Evolutionary conservation across 495 filamentous ascomycete species (phyloP).

Genomic region (Aspergillus sclerotioniger): DNA sequence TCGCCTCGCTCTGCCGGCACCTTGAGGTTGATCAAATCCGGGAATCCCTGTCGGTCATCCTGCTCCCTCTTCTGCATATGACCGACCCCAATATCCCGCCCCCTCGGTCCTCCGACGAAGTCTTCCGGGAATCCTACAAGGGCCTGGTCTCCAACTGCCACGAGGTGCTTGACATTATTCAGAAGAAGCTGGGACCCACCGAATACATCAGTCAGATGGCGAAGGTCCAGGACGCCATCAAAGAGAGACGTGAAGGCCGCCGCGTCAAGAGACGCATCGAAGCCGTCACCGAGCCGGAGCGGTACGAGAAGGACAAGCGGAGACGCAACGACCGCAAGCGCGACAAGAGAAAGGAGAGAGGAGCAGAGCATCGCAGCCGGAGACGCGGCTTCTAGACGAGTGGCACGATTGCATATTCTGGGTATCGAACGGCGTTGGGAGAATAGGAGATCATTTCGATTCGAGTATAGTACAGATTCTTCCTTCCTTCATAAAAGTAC

Average conservation of each 20-base stretch:
- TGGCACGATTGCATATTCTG: constrained; percentile 8
- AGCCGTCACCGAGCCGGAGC: constrained; percentile 77
- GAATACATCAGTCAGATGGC: constrained; percentile 69
- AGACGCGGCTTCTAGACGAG: constrained; percentile 62
- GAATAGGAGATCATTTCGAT: constrained; percentile 8
- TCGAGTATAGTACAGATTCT: constrained; percentile 3
- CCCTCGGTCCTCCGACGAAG: constrained; percentile 62
- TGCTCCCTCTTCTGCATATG: constrained; percentile 79
- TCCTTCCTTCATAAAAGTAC: background rate
- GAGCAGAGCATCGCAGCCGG: constrained; percentile 62
- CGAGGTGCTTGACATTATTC: constrained; percentile 70
- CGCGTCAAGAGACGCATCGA: constrained; percentile 83
- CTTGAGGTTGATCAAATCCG: constrained; percentile 56
- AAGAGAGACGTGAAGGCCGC: constrained; percentile 65
- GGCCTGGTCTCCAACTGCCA: constrained; percentile 63
- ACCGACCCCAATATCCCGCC: constrained; percentile 73
- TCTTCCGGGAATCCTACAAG: constrained; percentile 66
- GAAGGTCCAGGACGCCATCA: constrained; percentile 64
- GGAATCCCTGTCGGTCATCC: constrained; percentile 58
- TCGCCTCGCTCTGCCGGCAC: constrained; percentile 59
- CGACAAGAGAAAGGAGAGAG: constrained; percentile 75
- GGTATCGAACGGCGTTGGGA: constrained; percentile 11
- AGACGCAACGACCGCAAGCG: constrained; percentile 84
- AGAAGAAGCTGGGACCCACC: constrained; percentile 79
- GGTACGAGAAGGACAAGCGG: constrained; percentile 71